phyloP scores from a whole-genome alignment of 768 basidiomycete genomes.

The Filobasidium floriforme region DNA sequence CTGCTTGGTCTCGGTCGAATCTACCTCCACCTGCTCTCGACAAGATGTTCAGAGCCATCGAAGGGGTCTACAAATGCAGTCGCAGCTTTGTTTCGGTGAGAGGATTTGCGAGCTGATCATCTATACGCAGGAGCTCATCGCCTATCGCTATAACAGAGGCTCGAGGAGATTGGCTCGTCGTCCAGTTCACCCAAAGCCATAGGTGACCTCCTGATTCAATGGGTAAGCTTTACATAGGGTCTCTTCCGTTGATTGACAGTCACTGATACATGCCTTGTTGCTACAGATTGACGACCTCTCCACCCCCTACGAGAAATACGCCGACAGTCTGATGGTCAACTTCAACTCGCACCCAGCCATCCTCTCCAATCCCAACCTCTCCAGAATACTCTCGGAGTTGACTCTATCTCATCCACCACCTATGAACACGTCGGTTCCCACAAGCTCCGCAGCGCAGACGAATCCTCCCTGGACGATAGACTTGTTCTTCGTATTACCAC shows the following conservation, averaged over 20 bases:
- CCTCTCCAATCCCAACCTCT: slow-evolving; percentile 64
- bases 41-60: slow-evolving; percentile 86
- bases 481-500: slow-evolving; percentile 76
- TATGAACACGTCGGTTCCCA: slow-evolving; percentile 36
- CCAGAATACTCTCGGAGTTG: slow-evolving; percentile 60
- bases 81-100: slow-evolving; percentile 66
- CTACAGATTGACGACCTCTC: slow-evolving; percentile 83
- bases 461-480: slow-evolving; percentile 70
- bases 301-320: slow-evolving; percentile 74
- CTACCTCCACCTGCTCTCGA: slow-evolving; percentile 88
- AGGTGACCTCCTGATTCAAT: slow-evolving; percentile 91
- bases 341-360: slow-evolving; percentile 82
- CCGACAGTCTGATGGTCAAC: slow-evolving; percentile 60
- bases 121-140: neutral
- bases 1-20: slow-evolving; percentile 94
- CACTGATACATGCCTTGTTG: neutral
- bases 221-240: slow-evolving; percentile 57
- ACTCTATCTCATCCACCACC: slow-evolving; percentile 61
- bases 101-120: neutral
- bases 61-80: slow-evolving; percentile 86
- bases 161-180: slow-evolving; percentile 86
- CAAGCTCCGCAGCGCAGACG: slow-evolving; percentile 42
- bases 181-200: slow-evolving; percentile 88
- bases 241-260: neutral
- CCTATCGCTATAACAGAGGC: slow-evolving; percentile 54